Base-by-base conservation (phyloP, 192 early-diverging fungal species). In the Chytriomyces sp. region DNA sequence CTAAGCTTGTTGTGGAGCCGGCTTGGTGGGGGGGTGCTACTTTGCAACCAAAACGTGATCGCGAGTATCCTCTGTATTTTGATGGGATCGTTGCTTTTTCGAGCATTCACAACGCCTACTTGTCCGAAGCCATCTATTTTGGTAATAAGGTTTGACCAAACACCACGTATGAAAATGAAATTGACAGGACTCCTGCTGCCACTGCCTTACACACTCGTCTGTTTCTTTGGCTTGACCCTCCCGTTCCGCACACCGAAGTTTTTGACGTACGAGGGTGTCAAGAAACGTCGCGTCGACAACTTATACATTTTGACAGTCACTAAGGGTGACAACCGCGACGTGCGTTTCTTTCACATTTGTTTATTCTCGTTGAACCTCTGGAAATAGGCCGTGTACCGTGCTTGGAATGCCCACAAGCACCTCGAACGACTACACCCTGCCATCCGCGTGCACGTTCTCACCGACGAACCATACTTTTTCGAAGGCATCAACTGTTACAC, bases 221-320 rank as follows among this genome's bases (percentile, higher is more conserved):
- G 86, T 72, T 85, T 87, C 76, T 82, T 80, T 54, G 86, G 86
- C 40, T 72, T 87, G 33, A 72, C 70, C 6, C 71, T 87, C 3
- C 86, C 86, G 17, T 87, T 85, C 77, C 77, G 83, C 53, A 84
- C 83, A 4, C 79, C 83, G 7, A 86, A 86, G 75, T 86, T 84
- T 59, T 58, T 86, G 39, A 17, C 6, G 12, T 86, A 81, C 73
- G 72, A 59, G 8, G 68, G 56, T 25, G 66, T 71, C 26, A 62
- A 76, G 49, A 68, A 68, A 3, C 77, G 85, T 8, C 74, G 78
- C 0, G 53, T 82, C 52, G 83, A 87, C 64, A 87, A 87, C 82
- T 74, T 87, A 37, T 87, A 87, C 78, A 81, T 87, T 54, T 64
- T 84, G 31, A 85, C 83, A 22, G 85, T 87, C 58, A 87, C 85